Evolutionary conservation across 345 rosid genomes (phyloP).

Genomic region (Corymbia maculata): DNA sequence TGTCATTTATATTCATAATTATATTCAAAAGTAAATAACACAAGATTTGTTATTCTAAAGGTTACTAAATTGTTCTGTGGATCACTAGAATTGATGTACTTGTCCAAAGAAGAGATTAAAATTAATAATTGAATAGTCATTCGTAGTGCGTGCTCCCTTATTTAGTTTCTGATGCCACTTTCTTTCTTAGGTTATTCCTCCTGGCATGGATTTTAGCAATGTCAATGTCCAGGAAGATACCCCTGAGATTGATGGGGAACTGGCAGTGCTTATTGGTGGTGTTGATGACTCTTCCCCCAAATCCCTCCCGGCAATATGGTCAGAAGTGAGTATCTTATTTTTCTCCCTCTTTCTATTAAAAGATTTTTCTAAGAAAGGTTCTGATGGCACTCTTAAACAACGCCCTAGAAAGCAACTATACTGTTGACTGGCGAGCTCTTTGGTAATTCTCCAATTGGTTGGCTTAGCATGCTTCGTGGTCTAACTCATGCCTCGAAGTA

Average conservation of each 20-base stretch:
- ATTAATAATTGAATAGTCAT: not conserved
- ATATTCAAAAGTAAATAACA: not conserved
- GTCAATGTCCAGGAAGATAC: slow-evolving; percentile 87
- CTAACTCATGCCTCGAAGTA: not conserved
- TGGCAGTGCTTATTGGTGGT: slow-evolving; percentile 41
- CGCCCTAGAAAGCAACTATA: not conserved
- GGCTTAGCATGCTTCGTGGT: not conserved
- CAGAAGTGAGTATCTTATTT: slow-evolving; percentile 49
- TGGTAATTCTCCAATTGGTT: not conserved
- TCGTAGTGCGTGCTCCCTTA: not conserved
- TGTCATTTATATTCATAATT: not conserved
- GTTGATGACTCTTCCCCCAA: slow-evolving; percentile 81
- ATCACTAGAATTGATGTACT: not conserved
- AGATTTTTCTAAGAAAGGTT: not conserved
- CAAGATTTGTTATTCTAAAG: not conserved
- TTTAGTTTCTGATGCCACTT: not conserved
- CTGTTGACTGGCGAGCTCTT: not conserved
- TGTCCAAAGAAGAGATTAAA: not conserved
- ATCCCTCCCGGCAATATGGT: slow-evolving; percentile 82
- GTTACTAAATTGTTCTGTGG: not conserved
- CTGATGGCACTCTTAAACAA: not conserved
- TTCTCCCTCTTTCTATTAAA: not conserved
- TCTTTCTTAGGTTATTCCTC: slow-evolving; percentile 77
- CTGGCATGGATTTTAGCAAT: slow-evolving; percentile 97
- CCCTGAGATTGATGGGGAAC: slow-evolving; percentile 74